These are phyloP conservation scores for Alloascoidea africana DNA, from an alignment of 805 yeast species.

Conservation along the genomic window DNA sequence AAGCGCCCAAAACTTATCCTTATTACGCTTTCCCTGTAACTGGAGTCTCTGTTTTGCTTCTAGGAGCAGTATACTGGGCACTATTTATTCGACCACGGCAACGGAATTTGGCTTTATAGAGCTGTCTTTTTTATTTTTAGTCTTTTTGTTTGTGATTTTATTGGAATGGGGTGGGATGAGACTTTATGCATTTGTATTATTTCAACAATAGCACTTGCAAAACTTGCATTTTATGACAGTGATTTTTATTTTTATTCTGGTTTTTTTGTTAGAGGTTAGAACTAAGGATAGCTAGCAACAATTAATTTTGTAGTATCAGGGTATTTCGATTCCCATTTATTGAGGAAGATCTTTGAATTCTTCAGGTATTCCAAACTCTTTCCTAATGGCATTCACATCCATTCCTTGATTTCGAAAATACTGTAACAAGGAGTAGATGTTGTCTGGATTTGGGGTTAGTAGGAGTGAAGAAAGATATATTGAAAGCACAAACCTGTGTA, in stretches of 20 bases:
- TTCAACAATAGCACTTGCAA: no score
- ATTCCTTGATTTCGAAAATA: slow-evolving; percentile 21
- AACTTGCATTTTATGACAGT: no score
- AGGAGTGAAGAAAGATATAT: not conserved
- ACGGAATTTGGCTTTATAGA: no score
- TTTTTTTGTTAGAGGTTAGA: no score
- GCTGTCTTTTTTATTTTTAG: no score
- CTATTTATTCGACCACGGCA: slow-evolving; percentile 6
- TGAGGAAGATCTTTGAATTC: slow-evolving; percentile 19
- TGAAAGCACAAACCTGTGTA: slow-evolving; percentile 5
- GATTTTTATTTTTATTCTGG: no score
- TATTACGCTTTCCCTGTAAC: slow-evolving; percentile 44
- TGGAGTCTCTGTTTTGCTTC: slow-evolving; percentile 27
- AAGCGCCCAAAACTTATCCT: slow-evolving; percentile 23
- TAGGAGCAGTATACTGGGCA: slow-evolving; percentile 28
- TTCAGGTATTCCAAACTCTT: slow-evolving; percentile 28
- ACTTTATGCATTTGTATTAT: no score
- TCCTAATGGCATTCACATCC: slow-evolving; percentile 15
- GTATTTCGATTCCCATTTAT: no score
- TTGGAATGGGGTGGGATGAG: no score
- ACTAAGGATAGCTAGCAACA: no score
- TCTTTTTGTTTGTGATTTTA: no score
- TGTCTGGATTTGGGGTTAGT: slow-evolving; percentile 17
- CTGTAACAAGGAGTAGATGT: slow-evolving; percentile 24
- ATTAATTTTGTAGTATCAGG: no score